These are phyloP conservation scores for Thielaviopsis ethacetica DNA, from an alignment of 2,329 filamentous ascomycete species.

Conservation along the genomic window DNA sequence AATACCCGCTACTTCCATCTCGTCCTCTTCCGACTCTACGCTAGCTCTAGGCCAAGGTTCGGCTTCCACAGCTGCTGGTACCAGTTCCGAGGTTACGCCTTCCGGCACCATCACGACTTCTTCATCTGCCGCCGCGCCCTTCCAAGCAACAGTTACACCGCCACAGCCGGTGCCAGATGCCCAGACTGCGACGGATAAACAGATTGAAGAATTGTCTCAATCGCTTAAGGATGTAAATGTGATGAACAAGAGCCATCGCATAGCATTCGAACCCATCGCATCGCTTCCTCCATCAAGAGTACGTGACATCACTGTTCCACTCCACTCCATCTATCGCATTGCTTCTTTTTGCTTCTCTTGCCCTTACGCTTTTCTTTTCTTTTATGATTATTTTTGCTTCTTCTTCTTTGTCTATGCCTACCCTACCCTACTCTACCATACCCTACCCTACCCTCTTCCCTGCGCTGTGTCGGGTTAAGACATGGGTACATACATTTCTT, in stretches of 20 bases:
- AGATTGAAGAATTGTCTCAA: constrained; percentile 8
- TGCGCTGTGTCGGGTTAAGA: no score
- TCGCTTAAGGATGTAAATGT: constrained; percentile 10
- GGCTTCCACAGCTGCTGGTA: no score
- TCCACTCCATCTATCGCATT: constrained; percentile 2
- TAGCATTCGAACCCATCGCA: constrained; percentile 58
- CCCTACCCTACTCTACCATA: no score
- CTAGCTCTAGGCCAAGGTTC: no score
- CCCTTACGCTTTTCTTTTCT: no score
- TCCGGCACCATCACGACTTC: not conserved
- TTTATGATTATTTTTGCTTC: no score
- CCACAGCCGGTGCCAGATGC: not conserved
- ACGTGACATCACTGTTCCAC: constrained; percentile 24
- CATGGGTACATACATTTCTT: no score
- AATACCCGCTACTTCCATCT: not conserved
- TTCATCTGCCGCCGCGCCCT: not conserved
- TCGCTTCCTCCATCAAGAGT: constrained; percentile 75
- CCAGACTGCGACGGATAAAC: not conserved
- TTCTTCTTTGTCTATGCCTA: no score
- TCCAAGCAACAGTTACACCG: constrained; percentile 9
- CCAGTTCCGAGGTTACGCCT: no score
- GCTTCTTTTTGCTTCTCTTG: not conserved
- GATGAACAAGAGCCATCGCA: constrained; percentile 6
- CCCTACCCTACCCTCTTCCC: no score
- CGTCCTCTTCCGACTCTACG: not conserved